Conservation (phyloP, 306 rosid genomes). For the Casuarina glauca region DNA sequence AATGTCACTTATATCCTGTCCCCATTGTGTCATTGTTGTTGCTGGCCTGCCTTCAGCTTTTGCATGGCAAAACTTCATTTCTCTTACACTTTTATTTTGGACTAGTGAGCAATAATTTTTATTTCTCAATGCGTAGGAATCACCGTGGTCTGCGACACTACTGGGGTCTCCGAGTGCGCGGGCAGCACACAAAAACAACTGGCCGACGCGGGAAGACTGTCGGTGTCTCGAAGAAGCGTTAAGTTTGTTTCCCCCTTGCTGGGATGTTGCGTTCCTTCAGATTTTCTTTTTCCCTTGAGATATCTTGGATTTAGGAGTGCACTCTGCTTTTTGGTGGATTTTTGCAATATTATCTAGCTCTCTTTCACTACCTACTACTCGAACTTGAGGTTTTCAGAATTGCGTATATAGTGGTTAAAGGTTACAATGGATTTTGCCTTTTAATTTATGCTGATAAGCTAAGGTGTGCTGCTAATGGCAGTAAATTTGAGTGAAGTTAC, state of each 20-base stretch:
- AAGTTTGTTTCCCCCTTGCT: slow-evolving; percentile 17
- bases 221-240: slow-evolving; percentile 99
- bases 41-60: no score
- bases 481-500: not conserved
- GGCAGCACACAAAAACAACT: slow-evolving; percentile 98
- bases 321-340: slow-evolving; percentile 31
- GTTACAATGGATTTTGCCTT: not conserved
- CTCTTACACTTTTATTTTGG: no score
- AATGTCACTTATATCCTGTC: no score
- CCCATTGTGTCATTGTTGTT: no score
- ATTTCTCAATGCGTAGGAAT: slow-evolving; percentile 57
- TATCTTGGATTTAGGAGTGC: slow-evolving; percentile 20
- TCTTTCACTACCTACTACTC: not conserved
- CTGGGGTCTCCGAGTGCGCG: slow-evolving; percentile 99
- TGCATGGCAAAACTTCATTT: no score
- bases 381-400: slow-evolving; percentile 21
- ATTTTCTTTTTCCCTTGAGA: slow-evolving; percentile 18
- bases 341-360: slow-evolving; percentile 21
- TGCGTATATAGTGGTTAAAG: not conserved
- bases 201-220: slow-evolving; percentile 98
- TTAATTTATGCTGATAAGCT: not conserved
- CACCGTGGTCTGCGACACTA: slow-evolving; percentile 98
- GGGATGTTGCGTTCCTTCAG: slow-evolving; percentile 6
- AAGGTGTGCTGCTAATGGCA: not conserved
- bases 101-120: not conserved